Evolutionary conservation across 2,329 filamentous ascomycete genomes (phyloP), one percentile per base, ranked within the genome.

Genomic region (Talaromyces sp.): DNA sequence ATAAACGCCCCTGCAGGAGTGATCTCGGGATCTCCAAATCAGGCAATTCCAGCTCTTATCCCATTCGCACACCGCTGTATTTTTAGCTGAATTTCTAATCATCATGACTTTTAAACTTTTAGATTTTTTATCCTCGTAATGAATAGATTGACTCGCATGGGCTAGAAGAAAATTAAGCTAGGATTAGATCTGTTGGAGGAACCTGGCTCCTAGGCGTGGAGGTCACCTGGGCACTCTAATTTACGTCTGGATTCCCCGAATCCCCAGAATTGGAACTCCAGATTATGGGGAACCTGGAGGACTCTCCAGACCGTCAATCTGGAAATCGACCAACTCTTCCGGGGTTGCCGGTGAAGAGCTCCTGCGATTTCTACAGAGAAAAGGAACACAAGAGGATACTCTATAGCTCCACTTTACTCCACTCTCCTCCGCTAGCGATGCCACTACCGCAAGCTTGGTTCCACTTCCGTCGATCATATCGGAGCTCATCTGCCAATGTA

Each of bases 1-100:
- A 41, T 30, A 47, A 19, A 47, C 39, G 46, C 41, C 44, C 44
- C 48, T 51, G 48, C 49, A 45, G 32, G 40, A 20, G 24, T 14
- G 10, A 40, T 22, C 20, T 27, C 56, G 58, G 60, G 50, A 59
- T 54, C 22, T 52, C 60, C 56, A 39, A 51, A 59, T 61, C 22
- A 19, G 54, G 58, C 48, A 61, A 56, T 42, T 17, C 56, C 51
- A 45, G 41, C 19, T 29, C 16, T 20, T 11, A 22, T 41, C n/a
- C 16, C 36, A 16, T 19, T 39, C 36, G 16, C 49, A 50, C 45
- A 54, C 51, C 51, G 55, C 46, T 39, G 41, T 20, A 32, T 32
- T 32, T 33, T 10, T 35, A 3, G 16, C 42, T 16, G n/a, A 35
- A n/a, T 45, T 13, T 27, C 13, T 9, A 27, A 27, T 27, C 24